phyloP scores from a whole-genome alignment of 768 basidiomycete genomes.

The Solioccasus polychromus region DNA sequence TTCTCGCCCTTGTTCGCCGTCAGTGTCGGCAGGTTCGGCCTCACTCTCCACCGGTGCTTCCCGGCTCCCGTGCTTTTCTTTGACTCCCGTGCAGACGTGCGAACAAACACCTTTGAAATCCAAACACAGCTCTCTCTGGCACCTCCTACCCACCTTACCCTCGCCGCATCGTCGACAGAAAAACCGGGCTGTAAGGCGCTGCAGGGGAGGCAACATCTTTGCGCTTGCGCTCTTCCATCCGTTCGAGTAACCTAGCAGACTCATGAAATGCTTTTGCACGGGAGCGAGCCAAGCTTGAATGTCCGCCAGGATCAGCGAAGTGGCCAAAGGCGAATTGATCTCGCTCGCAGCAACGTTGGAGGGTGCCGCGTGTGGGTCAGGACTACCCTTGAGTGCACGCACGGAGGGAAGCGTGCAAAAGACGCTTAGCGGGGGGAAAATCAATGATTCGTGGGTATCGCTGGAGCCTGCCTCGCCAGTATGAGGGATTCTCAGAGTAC shows the following conservation, averaged over 20 bases:
- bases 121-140: conserved; percentile 44
- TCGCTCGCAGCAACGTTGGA: background rate
- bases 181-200: conserved; percentile 59
- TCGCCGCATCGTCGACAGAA: conserved; percentile 49
- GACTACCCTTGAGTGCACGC: conserved; percentile 28
- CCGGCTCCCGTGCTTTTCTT: background rate
- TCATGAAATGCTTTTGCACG: conserved; percentile 43
- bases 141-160: conserved; percentile 32
- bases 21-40: background rate
- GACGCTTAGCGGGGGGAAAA: conserved; percentile 44
- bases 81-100: conserved; percentile 46
- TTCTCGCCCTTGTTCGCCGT: conserved; percentile 9
- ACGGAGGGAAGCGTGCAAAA: conserved; percentile 53
- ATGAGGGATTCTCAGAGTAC: conserved; percentile 1
- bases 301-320: conserved; percentile 40
- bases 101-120: conserved; percentile 57
- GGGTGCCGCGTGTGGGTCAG: conserved; percentile 11
- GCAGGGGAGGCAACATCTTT: conserved; percentile 49
- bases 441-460: background rate
- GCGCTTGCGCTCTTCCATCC: conserved; percentile 50
- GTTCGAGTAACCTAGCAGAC: conserved; percentile 45
- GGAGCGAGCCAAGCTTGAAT: conserved; percentile 47
- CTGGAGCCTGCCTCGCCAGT: background rate
- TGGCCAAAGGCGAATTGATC: conserved; percentile 28
- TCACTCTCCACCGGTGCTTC: background rate